A percentile compares a stretch with the other conserved stretches of the same genome.
phyloP scores from a whole-genome alignment of 345 rosid species.

The Syzygium oleosum region DNA sequence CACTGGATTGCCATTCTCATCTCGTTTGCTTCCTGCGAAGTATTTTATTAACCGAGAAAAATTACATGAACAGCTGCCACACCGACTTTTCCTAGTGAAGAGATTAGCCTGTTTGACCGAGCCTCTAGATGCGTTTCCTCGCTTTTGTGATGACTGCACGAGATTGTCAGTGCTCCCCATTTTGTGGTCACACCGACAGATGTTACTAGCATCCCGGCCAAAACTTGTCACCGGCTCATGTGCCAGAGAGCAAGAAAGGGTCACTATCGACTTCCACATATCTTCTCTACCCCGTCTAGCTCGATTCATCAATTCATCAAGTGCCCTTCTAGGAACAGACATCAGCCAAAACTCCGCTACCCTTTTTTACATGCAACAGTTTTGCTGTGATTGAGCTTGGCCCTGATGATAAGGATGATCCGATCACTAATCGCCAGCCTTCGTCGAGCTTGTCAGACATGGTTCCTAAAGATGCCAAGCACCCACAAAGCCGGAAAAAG shows the following conservation, averaged over 20 bases:
- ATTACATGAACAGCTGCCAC: conserved; percentile 56
- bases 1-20: conserved; percentile 36
- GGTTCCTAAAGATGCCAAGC: neutral
- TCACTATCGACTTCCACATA: conserved; percentile 23
- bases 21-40: conserved; percentile 53
- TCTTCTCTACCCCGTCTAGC: conserved; percentile 58
- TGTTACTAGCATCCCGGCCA: conserved; percentile 48
- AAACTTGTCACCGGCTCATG: conserved; percentile 42
- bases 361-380: neutral
- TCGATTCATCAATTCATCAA: conserved; percentile 47
- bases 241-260: conserved; percentile 45
- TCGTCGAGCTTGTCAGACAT: neutral
- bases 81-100: conserved; percentile 53
- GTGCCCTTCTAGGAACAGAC: conserved; percentile 35
- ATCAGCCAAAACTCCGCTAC: neutral
- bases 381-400: neutral
- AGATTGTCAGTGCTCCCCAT: conserved; percentile 74
- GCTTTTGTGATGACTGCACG: conserved; percentile 22
- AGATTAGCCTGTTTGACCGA: conserved; percentile 50
- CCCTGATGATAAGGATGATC: neutral
- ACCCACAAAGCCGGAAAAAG: neutral
- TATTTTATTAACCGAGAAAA: conserved; percentile 45
- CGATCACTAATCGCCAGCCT: neutral
- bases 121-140: conserved; percentile 61
- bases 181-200: conserved; percentile 61